These are phyloP conservation scores for Lolium rigidum DNA, from an alignment of 176 grass and related monocot genomes.

Conservation along the genomic window DNA sequence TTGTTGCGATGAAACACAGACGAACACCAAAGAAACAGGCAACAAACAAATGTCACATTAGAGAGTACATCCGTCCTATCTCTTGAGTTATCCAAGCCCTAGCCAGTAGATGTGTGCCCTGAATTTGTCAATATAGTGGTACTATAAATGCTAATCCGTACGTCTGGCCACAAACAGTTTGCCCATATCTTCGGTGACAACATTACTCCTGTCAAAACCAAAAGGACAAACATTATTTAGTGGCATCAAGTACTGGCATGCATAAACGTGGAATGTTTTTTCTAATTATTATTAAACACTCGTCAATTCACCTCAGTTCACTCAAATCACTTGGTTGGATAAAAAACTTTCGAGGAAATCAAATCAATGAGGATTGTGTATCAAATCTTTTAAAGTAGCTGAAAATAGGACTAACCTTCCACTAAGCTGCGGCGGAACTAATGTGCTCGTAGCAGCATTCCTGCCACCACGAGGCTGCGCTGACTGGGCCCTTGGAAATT, in stretches of 20 bases:
- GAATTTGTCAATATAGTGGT: neutral
- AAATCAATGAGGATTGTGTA: neutral
- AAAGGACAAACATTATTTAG: conserved; percentile 17
- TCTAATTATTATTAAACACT: neutral
- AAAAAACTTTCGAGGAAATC: neutral
- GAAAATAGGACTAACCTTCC: conserved; percentile 70
- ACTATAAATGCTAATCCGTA: conserved; percentile 53
- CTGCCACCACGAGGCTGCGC: conserved; percentile 49
- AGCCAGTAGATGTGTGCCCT: neutral
- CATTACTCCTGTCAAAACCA: conserved; percentile 75
- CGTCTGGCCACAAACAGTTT: conserved; percentile 80
- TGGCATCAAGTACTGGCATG: neutral
- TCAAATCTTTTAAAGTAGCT: neutral
- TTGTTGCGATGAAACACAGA: no score
- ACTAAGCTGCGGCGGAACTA: conserved; percentile 83
- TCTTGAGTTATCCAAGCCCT: neutral
- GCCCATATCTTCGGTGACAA: conserved; percentile 95
- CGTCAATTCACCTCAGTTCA: neutral
- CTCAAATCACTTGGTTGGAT: neutral
- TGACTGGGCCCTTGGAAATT: conserved; percentile 67
- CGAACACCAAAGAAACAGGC: neutral
- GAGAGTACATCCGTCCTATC: conserved; percentile 12
- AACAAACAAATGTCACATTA: neutral
- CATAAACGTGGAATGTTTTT: neutral
- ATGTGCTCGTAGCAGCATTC: conserved; percentile 39